Evolutionary conservation across 176 grass and related monocot species (phyloP).

Genomic region (Oryza meridionalis): DNA sequence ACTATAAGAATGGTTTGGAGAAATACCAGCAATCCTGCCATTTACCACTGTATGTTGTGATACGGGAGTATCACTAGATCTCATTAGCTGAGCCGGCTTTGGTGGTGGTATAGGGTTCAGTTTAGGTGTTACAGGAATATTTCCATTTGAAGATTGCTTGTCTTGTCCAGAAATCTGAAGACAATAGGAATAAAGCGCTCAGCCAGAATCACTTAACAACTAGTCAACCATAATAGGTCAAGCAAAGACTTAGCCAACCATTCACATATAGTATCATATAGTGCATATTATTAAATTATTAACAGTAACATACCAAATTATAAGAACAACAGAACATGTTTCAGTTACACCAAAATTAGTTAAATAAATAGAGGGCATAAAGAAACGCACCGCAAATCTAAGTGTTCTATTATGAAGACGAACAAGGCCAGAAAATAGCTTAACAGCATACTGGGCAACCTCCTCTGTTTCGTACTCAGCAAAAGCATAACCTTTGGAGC

Average conservation of each 20-base stretch:
- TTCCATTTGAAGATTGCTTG: constrained; percentile 60
- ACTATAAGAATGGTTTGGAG: constrained; percentile 52
- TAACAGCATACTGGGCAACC: constrained; percentile 97
- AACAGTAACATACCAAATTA: not conserved
- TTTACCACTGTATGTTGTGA: constrained; percentile 45
- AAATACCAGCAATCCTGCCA: constrained; percentile 48
- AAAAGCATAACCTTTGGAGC: constrained; percentile 93
- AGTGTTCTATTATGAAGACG: constrained; percentile 81
- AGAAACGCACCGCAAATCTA: constrained; percentile 96
- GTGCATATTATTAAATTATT: not conserved
- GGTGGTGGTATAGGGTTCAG: constrained; percentile 52
- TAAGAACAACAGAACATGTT: not conserved
- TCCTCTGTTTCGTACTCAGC: constrained; percentile 92
- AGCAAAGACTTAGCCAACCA: not conserved
- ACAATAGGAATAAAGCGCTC: constrained; percentile 16
- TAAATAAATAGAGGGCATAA: constrained; percentile 33
- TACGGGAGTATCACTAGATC: constrained; percentile 44
- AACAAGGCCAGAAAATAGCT: constrained; percentile 91
- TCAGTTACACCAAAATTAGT: not conserved
- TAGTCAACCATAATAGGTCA: not conserved
- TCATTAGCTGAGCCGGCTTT: constrained; percentile 45
- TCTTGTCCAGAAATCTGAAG: constrained; percentile 94
- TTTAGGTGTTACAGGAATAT: constrained; percentile 57
- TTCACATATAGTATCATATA: not conserved
- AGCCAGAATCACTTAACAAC: not conserved